Conservation (phyloP, 1,284 basidiomycete species). For the Vanrija sp. region DNA sequence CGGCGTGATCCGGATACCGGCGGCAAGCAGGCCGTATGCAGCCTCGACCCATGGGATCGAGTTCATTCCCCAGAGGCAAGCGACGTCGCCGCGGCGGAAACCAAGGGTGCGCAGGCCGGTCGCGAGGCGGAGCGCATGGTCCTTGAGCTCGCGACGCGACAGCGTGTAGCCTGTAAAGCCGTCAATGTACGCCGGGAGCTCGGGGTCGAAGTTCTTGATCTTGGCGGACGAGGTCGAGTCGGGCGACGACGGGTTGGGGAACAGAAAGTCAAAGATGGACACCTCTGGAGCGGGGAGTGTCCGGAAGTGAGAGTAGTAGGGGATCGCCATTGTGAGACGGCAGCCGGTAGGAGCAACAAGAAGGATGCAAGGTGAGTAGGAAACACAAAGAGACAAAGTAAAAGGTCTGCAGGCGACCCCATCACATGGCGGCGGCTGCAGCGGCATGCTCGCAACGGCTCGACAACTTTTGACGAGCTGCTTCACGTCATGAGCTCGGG, state of each 20-base stretch:
- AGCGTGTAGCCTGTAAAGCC: conserved; percentile 59
- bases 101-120: conserved; percentile 52
- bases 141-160: conserved; percentile 58
- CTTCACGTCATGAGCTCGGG: too few species aligned
- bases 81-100: conserved; percentile 32
- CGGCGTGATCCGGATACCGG: conserved; percentile 32
- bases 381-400: too few species aligned
- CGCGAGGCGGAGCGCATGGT: conserved; percentile 58
- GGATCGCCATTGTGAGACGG: too few species aligned
- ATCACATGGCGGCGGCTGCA: too few species aligned
- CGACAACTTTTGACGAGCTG: too few species aligned
- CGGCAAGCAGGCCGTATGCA: conserved; percentile 55
- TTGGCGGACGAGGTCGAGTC: conserved; percentile 4
- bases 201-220: conserved; percentile 29
- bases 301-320: too few species aligned
- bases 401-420: too few species aligned
- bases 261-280: conserved; percentile 11
- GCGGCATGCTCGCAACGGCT: too few species aligned
- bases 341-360: too few species aligned
- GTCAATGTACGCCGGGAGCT: conserved; percentile 56
- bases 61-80: conserved; percentile 52
- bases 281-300: background rate
- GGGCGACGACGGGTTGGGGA: background rate
- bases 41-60: conserved; percentile 61
- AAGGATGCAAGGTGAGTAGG: too few species aligned